Base-by-base conservation (phyloP, 2,329 filamentous ascomycete genomes). In the Hymenoscyphus scutula region DNA sequence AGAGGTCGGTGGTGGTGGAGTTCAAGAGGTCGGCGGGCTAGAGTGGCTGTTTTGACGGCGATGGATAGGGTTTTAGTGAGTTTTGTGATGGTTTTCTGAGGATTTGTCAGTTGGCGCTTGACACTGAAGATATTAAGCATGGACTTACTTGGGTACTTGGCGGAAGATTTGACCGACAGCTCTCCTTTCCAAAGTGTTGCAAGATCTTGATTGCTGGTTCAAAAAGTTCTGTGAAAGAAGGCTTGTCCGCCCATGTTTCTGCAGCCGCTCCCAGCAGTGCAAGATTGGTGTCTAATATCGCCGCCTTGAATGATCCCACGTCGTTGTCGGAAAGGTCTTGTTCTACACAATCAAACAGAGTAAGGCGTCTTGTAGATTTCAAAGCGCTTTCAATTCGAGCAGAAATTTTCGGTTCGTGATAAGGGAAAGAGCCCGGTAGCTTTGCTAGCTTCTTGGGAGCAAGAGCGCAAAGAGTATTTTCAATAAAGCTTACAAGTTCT, bases 1-100 rank as follows among this genome's bases (percentile, higher is more conserved):
- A 96, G 83, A 0, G 93, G 92, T 0, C 84, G 84, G 81, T 99
- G 95, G 77, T 95, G 84, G 78, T 99, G 95, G 2, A 99, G 85
- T 71, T 92, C 85, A 32, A 98, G 85, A 1, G 92, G 91, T 8
- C 90, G 87, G 45, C 93, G 91, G 51, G 82, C 77, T 23, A 89
- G 81, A 53, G 81, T 83, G 1, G 91, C 83, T 58, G 89, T 78
- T 13, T 82, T 77, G 64, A 91, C 78, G 71, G 86, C 82, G 53
- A 79, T 78, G 41, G 78, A 75, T 30, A 89, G 71, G 67, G 81
- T 83, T 41, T 69, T 61, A 25, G 57, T 64, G n/a, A 69, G 58
- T 60, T 69, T 72, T 25, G 61, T 58, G 27, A 72, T 55, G 13
- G 38, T 57, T 62, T 66, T 66, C 71, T 74, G 60, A n/a, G 11